A percentile compares a stretch with the other conserved stretches of the same genome.
Conservation (phyloP, 805 yeast genomes). For the Candida railenensis region DNA sequence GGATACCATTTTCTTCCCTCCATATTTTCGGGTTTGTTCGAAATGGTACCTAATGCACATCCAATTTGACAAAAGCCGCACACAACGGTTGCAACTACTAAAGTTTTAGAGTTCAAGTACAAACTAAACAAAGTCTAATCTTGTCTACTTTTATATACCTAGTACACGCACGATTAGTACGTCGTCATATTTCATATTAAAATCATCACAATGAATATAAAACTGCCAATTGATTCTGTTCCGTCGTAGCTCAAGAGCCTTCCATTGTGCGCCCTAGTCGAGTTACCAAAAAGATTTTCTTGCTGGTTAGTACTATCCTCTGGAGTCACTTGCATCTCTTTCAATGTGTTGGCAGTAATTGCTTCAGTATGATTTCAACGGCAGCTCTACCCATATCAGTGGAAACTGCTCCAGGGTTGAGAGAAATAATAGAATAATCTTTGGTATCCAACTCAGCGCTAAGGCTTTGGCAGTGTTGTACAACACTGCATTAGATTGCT, state of each 20-base stretch:
- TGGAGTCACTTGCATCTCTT: background rate
- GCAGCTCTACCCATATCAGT: constrained; percentile 28
- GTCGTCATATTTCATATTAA: too few relatives aligned
- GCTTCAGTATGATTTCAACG: background rate
- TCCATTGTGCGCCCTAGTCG: background rate
- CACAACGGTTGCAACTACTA: too few relatives aligned
- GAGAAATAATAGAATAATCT: constrained; percentile 24
- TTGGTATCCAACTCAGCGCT: constrained; percentile 20
- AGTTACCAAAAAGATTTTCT: background rate
- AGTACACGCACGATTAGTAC: too few relatives aligned
- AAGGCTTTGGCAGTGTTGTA: constrained; percentile 26
- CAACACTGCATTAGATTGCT: constrained; percentile 36
- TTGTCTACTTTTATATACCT: too few relatives aligned
- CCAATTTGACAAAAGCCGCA: too few relatives aligned
- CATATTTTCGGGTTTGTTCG: too few relatives aligned
- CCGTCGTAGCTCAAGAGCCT: background rate
- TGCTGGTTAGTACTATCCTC: background rate
- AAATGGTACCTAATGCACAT: too few relatives aligned
- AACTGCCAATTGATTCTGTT: background rate
- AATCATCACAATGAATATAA: too few relatives aligned
- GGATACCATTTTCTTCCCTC: too few relatives aligned
- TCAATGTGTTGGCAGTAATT: too few relatives aligned
- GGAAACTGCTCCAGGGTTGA: constrained; percentile 42
- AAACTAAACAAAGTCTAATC: too few relatives aligned
- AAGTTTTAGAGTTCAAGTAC: too few relatives aligned